A percentile compares a stretch with the other conserved stretches of the same genome.
These are phyloP conservation scores for Claviceps sorghi DNA, from an alignment of 2,329 filamentous ascomycete species.

Conservation along the genomic window DNA sequence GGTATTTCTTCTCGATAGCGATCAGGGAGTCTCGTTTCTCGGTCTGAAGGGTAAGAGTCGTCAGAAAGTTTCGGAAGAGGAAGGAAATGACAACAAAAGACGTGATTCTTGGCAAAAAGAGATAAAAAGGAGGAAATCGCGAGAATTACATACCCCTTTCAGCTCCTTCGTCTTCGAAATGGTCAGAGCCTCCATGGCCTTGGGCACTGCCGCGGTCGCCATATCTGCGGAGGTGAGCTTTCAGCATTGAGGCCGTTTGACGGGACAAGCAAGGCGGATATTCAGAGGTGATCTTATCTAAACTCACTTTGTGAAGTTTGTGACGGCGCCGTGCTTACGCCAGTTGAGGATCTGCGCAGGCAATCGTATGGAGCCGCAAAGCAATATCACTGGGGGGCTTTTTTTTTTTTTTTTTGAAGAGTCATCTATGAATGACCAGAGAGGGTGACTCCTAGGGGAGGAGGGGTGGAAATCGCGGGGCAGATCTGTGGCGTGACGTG, in stretches of 20 bases:
- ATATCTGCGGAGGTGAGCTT: slow-evolving; percentile 15
- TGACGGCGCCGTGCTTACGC: slow-evolving; percentile 5
- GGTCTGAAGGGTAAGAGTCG: slow-evolving; percentile 35
- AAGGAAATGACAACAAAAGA: no score
- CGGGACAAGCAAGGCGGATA: neutral
- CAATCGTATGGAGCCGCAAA: slow-evolving; percentile 7
- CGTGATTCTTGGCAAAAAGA: no score
- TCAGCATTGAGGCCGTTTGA: neutral
- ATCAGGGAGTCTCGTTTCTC: slow-evolving; percentile 78
- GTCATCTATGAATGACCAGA: slow-evolving; percentile 13
- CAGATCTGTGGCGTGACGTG: slow-evolving; percentile 7
- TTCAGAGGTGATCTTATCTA: neutral
- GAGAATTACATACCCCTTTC: slow-evolving; percentile 32
- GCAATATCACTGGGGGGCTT: neutral
- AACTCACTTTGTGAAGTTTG: slow-evolving; percentile 4
- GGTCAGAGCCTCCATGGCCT: slow-evolving; percentile 36
- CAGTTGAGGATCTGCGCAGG: slow-evolving; percentile 4
- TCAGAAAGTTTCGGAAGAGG: neutral
- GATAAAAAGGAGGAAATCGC: neutral
- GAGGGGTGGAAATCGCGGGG: slow-evolving; percentile 25
- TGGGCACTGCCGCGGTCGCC: slow-evolving; percentile 27
- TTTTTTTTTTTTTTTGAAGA: slow-evolving; percentile 7
- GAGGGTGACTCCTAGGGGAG: slow-evolving; percentile 1
- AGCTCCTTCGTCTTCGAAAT: slow-evolving; percentile 47
- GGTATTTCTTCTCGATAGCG: slow-evolving; percentile 80